phyloP scores from a whole-genome alignment of 352 stramenopile genomes.

The Globisporangium rhizosaccharum region DNA sequence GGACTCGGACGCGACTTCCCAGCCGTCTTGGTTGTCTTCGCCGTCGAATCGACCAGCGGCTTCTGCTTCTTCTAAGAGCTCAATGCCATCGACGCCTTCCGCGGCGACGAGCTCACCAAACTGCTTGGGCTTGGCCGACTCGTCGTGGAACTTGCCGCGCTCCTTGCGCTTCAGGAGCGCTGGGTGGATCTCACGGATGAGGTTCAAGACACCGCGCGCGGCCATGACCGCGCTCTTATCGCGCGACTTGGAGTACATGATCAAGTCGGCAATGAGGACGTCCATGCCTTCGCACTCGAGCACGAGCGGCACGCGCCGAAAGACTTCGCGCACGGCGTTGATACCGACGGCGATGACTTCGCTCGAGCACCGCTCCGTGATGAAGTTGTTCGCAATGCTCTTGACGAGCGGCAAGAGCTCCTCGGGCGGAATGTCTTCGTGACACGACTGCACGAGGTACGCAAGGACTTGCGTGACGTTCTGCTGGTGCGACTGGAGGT shows the following conservation, averaged over 20 bases:
- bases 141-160: conserved; percentile 90
- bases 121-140: conserved; percentile 78
- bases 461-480: conserved; percentile 94
- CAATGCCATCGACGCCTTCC: conserved; percentile 93
- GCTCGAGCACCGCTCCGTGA: conserved; percentile 93
- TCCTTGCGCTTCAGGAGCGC: conserved; percentile 95
- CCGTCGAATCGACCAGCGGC: conserved; percentile 65
- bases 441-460: conserved; percentile 97
- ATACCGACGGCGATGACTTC: conserved; percentile 98
- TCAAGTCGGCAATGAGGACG: conserved; percentile 89
- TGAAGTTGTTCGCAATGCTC: conserved; percentile 98
- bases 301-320: conserved; percentile 90
- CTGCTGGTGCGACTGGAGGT: conserved; percentile 87
- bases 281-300: conserved; percentile 92
- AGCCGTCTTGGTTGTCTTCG: conserved; percentile 80
- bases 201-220: conserved; percentile 93
- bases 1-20: conserved; percentile 69
- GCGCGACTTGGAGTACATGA: conserved; percentile 93
- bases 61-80: conserved; percentile 89
- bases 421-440: conserved; percentile 96
- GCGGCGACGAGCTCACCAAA: conserved; percentile 90
- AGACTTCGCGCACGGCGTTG: conserved; percentile 95
- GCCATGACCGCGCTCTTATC: conserved; percentile 98
- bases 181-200: conserved; percentile 95
- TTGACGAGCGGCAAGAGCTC: conserved; percentile 95